phyloP scores from a whole-genome alignment of 805 yeast genomes.

The Debaryomyces hansenii region DNA sequence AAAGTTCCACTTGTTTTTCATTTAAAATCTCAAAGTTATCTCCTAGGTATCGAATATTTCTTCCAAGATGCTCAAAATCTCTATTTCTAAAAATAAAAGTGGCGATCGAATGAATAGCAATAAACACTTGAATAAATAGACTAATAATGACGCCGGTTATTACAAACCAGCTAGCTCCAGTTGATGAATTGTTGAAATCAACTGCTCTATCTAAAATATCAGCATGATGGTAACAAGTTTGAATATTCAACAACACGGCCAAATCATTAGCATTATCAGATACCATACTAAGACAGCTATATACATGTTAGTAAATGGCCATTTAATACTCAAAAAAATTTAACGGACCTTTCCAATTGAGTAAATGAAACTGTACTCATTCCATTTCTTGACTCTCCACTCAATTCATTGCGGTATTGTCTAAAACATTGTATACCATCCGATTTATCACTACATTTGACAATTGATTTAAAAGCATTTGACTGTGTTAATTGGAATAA shows the following conservation, averaged over 20 bases:
- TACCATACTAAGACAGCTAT: slow-evolving; percentile 16
- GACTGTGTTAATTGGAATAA: slow-evolving; percentile 7
- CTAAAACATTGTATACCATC: slow-evolving; percentile 19
- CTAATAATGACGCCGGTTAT: slow-evolving; percentile 6
- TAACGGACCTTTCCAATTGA: slow-evolving; percentile 17
- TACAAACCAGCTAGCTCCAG: slow-evolving; percentile 7
- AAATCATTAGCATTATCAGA: slow-evolving; percentile 15
- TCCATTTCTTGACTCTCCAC: slow-evolving; percentile 6
- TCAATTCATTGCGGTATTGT: slow-evolving; percentile 9
- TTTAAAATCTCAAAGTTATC: slow-evolving; percentile 5
- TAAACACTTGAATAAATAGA: slow-evolving; percentile 7
- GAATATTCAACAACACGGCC: slow-evolving; percentile 19
- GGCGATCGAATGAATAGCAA: slow-evolving; percentile 7
- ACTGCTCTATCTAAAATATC: slow-evolving; percentile 13
- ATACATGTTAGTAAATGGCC: background rate
- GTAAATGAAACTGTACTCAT: slow-evolving; percentile 3
- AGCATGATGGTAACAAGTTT: slow-evolving; percentile 24
- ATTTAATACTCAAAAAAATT: background rate
- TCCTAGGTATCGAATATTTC: background rate
- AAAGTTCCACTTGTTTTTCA: slow-evolving; percentile 1
- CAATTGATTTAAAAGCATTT: slow-evolving; percentile 7
- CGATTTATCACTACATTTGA: slow-evolving; percentile 17
- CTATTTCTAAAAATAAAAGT: slow-evolving; percentile 5
- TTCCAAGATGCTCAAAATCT: slow-evolving; percentile 1
- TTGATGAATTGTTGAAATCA: slow-evolving; percentile 2